Percentiles rank a stretch among this genome's conserved stretches.
These are phyloP conservation scores for Lachancea kluyveri DNA, from an alignment of 805 yeast genomes.

Conservation along the genomic window DNA sequence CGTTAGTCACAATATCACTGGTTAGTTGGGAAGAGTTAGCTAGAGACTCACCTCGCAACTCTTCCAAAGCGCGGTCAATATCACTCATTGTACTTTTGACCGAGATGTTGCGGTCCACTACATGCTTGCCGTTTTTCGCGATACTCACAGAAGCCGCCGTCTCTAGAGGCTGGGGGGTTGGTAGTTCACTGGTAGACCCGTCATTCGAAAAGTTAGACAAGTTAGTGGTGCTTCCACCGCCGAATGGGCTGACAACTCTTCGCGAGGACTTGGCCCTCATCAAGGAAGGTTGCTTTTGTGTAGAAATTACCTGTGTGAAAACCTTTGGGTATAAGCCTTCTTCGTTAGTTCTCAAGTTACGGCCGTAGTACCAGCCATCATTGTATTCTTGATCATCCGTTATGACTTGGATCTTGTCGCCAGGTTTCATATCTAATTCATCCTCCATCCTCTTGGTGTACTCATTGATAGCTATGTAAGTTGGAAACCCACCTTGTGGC, in stretches of 20 bases:
- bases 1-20: conserved; percentile 2
- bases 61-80: conserved; percentile 67
- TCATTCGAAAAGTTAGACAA: conserved; percentile 14
- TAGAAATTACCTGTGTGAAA: conserved; percentile 57
- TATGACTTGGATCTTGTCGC: conserved; percentile 82
- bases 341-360: conserved; percentile 59
- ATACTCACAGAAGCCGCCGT: conserved; percentile 16
- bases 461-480: conserved; percentile 68
- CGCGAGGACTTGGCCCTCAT: conserved; percentile 54
- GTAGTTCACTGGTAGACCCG: conserved; percentile 19
- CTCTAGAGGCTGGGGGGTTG: conserved; percentile 25
- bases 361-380: conserved; percentile 97
- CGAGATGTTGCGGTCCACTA: conserved; percentile 31
- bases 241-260: conserved; percentile 33
- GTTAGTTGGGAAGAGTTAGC: conserved; percentile 2
- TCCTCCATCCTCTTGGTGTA: conserved; percentile 85
- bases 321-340: conserved; percentile 90
- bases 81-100: conserved; percentile 57
- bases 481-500: conserved; percentile 17
- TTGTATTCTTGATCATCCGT: conserved; percentile 90
- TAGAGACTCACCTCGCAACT: conserved; percentile 38
- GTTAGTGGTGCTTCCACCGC: conserved; percentile 15
- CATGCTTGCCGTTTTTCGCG: not conserved
- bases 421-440: conserved; percentile 72
- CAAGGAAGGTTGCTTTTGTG: conserved; percentile 36